A percentile compares a stretch with the other conserved stretches of the same genome.
Evolutionary conservation across 805 yeast genomes (phyloP).

Genomic region (Starmerella ratchasimensis): DNA sequence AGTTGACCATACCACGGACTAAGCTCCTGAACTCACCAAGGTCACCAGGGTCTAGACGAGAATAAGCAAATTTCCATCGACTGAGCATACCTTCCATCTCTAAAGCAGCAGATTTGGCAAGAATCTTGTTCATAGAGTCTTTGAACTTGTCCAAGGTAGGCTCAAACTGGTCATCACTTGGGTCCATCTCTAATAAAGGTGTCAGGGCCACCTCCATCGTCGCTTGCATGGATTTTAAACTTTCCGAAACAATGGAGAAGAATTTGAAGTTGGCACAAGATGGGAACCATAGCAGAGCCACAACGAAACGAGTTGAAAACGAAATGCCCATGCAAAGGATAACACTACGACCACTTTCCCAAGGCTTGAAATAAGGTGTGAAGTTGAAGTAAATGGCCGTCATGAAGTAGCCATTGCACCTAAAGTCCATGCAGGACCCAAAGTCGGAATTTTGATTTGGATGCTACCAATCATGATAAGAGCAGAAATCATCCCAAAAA

Average conservation of each 20-base stretch:
- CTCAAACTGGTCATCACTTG: slow-evolving; percentile 12
- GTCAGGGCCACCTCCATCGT: background rate
- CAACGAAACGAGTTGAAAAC: slow-evolving; percentile 13
- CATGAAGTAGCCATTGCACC: slow-evolving; percentile 16
- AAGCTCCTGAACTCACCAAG: slow-evolving; percentile 18
- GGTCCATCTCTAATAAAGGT: slow-evolving; percentile 4
- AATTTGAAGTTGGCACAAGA: slow-evolving; percentile 19
- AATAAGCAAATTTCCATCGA: slow-evolving; percentile 17
- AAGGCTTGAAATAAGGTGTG: slow-evolving; percentile 12
- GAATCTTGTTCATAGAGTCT: background rate
- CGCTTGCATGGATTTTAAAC: slow-evolving; percentile 3
- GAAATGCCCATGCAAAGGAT: slow-evolving; percentile 21
- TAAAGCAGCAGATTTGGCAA: slow-evolving; percentile 9
- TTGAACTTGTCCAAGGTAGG: background rate
- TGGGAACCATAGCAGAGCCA: slow-evolving; percentile 19
- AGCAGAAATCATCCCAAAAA: slow-evolving; percentile 16
- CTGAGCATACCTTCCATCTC: slow-evolving; percentile 11
- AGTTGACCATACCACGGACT: slow-evolving; percentile 8
- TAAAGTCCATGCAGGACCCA: slow-evolving; percentile 14
- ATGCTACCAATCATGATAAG: slow-evolving; percentile 10
- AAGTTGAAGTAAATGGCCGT: slow-evolving; percentile 3
- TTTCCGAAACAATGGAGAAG: slow-evolving; percentile 8
- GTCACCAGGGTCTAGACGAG: slow-evolving; percentile 21
- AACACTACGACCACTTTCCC: slow-evolving; percentile 8
- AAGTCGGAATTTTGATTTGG: slow-evolving; percentile 5